A percentile compares a stretch with the other conserved stretches of the same genome.
phyloP scores from a whole-genome alignment of 306 rosid genomes.

The Lathyrus sativus region DNA sequence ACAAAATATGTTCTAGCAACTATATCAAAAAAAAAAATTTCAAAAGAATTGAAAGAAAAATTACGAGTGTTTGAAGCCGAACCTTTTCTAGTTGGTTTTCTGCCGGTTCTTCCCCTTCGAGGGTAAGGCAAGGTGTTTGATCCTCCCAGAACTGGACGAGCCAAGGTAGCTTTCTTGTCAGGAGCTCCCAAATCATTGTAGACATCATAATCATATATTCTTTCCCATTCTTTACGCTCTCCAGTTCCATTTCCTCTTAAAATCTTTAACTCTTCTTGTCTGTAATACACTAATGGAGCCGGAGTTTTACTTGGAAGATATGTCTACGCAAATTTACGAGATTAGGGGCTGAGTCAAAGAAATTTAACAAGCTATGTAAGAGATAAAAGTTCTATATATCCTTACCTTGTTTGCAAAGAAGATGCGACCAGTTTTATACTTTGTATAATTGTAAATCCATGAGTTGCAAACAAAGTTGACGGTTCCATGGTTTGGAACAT shows the following conservation, averaged over 20 bases:
- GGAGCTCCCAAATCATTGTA: constrained; percentile 78
- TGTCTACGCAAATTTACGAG: constrained; percentile 43
- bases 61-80: constrained; percentile 10
- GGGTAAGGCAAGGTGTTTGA: constrained; percentile 66
- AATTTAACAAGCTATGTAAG: no score
- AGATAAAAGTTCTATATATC: neutral
- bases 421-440: constrained; percentile 44
- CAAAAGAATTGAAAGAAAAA: neutral
- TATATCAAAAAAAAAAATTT: no score
- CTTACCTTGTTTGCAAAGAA: constrained; percentile 67
- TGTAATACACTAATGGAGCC: constrained; percentile 41
- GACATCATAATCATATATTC: constrained; percentile 73
- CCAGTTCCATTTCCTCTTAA: constrained; percentile 72
- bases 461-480: neutral
- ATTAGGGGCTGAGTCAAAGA: no score
- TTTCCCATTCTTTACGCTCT: constrained; percentile 62
- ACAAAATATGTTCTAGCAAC: constrained; percentile 13
- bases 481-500: neutral
- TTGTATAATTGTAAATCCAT: constrained; percentile 48
- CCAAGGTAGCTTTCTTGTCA: constrained; percentile 39
- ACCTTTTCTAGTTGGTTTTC: constrained; percentile 58
- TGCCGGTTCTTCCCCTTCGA: constrained; percentile 80
- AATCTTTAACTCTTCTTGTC: constrained; percentile 59
- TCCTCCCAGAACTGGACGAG: constrained; percentile 77
- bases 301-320: constrained; percentile 48